A percentile compares a stretch with the other conserved stretches of the same genome.
Evolutionary conservation across 1,284 basidiomycete species (phyloP).

Genomic region (Schizophyllum commune): DNA sequence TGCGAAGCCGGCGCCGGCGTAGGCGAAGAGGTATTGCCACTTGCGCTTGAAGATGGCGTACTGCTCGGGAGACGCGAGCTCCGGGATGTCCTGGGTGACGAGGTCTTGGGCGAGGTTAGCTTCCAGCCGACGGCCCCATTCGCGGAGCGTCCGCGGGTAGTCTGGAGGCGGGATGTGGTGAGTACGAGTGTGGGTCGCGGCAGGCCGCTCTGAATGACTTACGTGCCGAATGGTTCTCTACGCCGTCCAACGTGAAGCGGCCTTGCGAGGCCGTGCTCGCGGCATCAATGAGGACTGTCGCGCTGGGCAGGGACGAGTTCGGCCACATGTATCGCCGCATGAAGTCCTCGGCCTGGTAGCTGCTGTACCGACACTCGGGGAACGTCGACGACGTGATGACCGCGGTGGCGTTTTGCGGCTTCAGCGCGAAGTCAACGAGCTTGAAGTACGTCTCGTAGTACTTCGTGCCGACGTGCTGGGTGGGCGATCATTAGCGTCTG

Average conservation of each 20-base stretch:
- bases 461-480: conserved; percentile 62
- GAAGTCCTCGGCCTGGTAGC: conserved; percentile 80
- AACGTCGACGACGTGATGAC: conserved; percentile 81
- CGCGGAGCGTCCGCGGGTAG: conserved; percentile 84
- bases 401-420: conserved; percentile 57
- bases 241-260: conserved; percentile 75
- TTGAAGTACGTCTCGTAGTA: conserved; percentile 73
- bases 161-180: conserved; percentile 31
- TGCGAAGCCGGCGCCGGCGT: conserved; percentile 66
- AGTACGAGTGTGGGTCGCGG: neutral
- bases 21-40: conserved; percentile 74
- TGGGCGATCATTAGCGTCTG: neutral
- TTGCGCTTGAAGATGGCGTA: conserved; percentile 64
- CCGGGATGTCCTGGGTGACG: conserved; percentile 49
- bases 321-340: conserved; percentile 93
- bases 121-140: conserved; percentile 76
- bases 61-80: conserved; percentile 40
- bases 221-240: conserved; percentile 83
- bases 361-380: conserved; percentile 68
- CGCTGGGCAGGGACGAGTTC: conserved; percentile 80
- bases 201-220: conserved; percentile 18
- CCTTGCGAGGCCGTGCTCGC: conserved; percentile 60
- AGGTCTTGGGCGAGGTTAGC: conserved; percentile 50
- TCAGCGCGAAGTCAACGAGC: conserved; percentile 75
- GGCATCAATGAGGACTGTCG: conserved; percentile 64